These are phyloP conservation scores for Metschnikowia hibisci DNA, from an alignment of 805 yeast genomes.

Conservation along the genomic window DNA sequence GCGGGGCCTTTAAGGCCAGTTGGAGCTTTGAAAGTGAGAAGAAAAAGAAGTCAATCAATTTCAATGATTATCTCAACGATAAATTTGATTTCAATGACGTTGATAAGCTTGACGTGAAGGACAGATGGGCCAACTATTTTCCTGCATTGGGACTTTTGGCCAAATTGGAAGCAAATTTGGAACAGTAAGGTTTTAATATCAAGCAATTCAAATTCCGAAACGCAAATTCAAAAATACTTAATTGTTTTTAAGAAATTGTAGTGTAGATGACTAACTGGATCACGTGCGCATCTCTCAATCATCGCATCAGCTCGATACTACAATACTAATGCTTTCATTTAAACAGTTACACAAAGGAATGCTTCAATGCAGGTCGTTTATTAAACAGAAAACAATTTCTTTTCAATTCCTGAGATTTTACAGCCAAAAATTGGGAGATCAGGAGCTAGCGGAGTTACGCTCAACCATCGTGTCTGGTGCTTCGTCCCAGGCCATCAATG, in stretches of 20 bases:
- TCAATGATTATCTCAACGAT: constrained; percentile 34
- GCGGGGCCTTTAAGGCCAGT: constrained; percentile 82
- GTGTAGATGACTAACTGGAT: too few relatives aligned
- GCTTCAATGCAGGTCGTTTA: background rate
- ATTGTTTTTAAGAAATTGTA: too few relatives aligned
- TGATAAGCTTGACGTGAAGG: constrained; percentile 37
- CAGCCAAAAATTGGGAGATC: background rate
- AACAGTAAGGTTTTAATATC: background rate
- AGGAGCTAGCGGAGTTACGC: constrained; percentile 11
- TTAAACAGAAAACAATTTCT: background rate
- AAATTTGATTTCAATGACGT: constrained; percentile 44
- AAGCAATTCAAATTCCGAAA: too few relatives aligned
- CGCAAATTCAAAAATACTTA: too few relatives aligned
- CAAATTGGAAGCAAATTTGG: constrained; percentile 34
- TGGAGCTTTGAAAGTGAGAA: constrained; percentile 53
- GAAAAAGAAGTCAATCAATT: constrained; percentile 37
- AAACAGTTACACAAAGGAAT: background rate
- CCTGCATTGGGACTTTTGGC: constrained; percentile 53
- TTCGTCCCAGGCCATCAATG: constrained; percentile 15
- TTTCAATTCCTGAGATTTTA: background rate
- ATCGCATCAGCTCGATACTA: background rate
- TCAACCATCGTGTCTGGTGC: constrained; percentile 1
- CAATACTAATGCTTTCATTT: background rate
- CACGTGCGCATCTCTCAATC: background rate
- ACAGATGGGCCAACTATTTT: constrained; percentile 47